Conservation (phyloP, 495 filamentous ascomycete genomes). For the Penicillium egyptiacum region DNA sequence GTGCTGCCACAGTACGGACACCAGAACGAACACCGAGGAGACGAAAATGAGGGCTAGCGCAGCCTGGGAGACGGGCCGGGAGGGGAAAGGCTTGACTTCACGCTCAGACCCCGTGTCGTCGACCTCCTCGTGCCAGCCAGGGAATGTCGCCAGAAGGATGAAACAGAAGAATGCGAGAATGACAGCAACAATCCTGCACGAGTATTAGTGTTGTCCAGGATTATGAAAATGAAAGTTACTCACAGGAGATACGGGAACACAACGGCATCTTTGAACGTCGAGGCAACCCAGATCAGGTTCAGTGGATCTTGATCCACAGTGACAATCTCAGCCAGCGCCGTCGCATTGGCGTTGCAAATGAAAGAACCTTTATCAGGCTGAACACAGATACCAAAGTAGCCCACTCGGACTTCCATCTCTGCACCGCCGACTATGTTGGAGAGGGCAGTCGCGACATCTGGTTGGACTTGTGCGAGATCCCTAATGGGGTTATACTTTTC, state of each 20-base stretch:
- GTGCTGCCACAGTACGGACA: conserved; percentile 72
- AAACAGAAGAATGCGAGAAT: conserved; percentile 70
- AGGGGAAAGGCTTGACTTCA: conserved; percentile 70
- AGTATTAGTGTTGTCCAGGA: conserved; percentile 7
- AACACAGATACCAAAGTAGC: conserved; percentile 71
- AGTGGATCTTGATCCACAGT: conserved; percentile 66
- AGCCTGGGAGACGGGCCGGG: conserved; percentile 64
- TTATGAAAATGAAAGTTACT: conserved; percentile 23
- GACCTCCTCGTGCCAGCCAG: conserved; percentile 68
- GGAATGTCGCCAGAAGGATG: conserved; percentile 69
- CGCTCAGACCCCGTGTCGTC: conserved; percentile 53
- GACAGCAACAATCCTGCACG: conserved; percentile 62
- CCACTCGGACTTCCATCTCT: conserved; percentile 66
- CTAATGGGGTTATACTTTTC: conserved; percentile 60
- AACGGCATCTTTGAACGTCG: conserved; percentile 70
- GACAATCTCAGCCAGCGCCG: conserved; percentile 60
- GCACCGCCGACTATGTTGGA: conserved; percentile 64
- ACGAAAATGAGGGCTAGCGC: conserved; percentile 68
- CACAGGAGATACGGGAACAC: conserved; percentile 71
- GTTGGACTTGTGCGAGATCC: conserved; percentile 76
- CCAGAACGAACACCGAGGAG: conserved; percentile 67
- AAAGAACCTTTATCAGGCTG: conserved; percentile 61
- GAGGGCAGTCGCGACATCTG: conserved; percentile 68
- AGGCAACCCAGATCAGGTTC: conserved; percentile 70
- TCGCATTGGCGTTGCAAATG: conserved; percentile 68